These are phyloP conservation scores for Leccinum ochraceum DNA, from an alignment of 768 basidiomycete genomes.

Conservation along the genomic window DNA sequence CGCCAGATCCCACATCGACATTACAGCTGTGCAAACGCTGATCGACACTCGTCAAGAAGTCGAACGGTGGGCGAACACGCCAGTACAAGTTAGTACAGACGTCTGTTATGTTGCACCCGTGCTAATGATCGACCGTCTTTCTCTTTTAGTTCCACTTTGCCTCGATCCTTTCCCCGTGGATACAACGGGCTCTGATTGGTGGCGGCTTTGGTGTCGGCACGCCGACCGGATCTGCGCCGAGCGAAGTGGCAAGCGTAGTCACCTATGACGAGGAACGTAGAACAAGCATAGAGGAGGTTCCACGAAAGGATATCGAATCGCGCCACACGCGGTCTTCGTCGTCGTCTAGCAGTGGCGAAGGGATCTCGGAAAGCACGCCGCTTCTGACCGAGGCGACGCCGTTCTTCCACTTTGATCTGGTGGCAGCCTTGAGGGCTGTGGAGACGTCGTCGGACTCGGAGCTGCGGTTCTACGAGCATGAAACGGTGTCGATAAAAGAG, in stretches of 20 bases:
- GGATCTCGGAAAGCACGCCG: slow-evolving; percentile 22
- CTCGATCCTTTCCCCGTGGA: slow-evolving; percentile 90
- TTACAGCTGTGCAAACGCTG: slow-evolving; percentile 87
- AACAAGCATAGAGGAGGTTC: slow-evolving; percentile 2
- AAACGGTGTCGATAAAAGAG: slow-evolving; percentile 13
- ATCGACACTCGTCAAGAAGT: slow-evolving; percentile 86
- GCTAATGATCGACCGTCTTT: background rate
- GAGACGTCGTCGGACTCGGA: slow-evolving; percentile 41
- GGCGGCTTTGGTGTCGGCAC: slow-evolving; percentile 87
- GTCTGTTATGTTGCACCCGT: background rate
- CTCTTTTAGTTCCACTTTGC: slow-evolving; percentile 85
- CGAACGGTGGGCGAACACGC: slow-evolving; percentile 82
- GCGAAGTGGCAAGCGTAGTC: slow-evolving; percentile 80
- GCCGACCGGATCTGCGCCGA: slow-evolving; percentile 36
- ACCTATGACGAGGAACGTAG: slow-evolving; percentile 51
- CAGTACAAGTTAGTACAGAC: slow-evolving; percentile 57
- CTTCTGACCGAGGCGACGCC: slow-evolving; percentile 61
- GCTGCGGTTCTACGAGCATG: slow-evolving; percentile 4
- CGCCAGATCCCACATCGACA: slow-evolving; percentile 80
- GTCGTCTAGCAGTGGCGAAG: background rate
- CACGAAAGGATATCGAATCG: slow-evolving; percentile 34
- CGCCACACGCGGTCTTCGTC: slow-evolving; percentile 24
- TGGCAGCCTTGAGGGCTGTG: slow-evolving; percentile 68
- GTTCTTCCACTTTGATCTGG: slow-evolving; percentile 91
- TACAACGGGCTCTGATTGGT: slow-evolving; percentile 82